These are phyloP conservation scores for Martiniozyma abietophila DNA, from an alignment of 805 yeast species.

Conservation along the genomic window DNA sequence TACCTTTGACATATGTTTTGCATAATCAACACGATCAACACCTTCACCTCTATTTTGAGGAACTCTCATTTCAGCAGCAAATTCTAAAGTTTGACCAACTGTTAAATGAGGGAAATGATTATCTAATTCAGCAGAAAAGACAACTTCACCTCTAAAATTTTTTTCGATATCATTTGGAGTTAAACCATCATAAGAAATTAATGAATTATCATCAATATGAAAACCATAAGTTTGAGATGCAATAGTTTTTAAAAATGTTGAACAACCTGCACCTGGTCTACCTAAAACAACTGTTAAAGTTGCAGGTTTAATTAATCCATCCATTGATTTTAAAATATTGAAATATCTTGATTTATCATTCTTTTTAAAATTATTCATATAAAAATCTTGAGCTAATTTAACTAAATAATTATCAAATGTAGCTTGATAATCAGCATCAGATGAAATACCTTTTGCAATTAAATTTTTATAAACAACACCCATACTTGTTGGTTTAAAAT, in stretches of 20 bases:
- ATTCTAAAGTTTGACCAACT: conserved; percentile 55
- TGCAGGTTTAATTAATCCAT: conserved; percentile 53
- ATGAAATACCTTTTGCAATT: conserved; percentile 55
- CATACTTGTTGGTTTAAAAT: conserved; percentile 50
- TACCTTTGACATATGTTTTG: conserved; percentile 39
- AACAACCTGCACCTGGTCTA: conserved; percentile 78
- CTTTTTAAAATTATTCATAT: conserved; percentile 18
- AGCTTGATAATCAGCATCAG: conserved; percentile 59
- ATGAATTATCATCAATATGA: conserved; percentile 36
- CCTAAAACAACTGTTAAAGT: conserved; percentile 65
- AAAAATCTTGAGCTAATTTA: conserved; percentile 26
- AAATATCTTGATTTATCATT: conserved; percentile 30
- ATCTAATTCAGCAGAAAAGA: conserved; percentile 62
- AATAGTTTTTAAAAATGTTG: conserved; percentile 54
- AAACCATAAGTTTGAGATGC: conserved; percentile 54
- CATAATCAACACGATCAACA: conserved; percentile 45
- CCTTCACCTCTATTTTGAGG: conserved; percentile 56
- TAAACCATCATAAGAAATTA: conserved; percentile 47
- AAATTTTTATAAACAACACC: conserved; percentile 52
- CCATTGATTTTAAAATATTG: conserved; percentile 57
- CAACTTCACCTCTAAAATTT: conserved; percentile 59
- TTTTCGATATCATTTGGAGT: conserved; percentile 38
- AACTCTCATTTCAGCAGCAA: conserved; percentile 53
- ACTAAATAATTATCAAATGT: conserved; percentile 39
- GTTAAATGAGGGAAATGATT: conserved; percentile 59